phyloP scores from a whole-genome alignment of 352 stramenopile genomes.

The Phytopythium litorale region DNA sequence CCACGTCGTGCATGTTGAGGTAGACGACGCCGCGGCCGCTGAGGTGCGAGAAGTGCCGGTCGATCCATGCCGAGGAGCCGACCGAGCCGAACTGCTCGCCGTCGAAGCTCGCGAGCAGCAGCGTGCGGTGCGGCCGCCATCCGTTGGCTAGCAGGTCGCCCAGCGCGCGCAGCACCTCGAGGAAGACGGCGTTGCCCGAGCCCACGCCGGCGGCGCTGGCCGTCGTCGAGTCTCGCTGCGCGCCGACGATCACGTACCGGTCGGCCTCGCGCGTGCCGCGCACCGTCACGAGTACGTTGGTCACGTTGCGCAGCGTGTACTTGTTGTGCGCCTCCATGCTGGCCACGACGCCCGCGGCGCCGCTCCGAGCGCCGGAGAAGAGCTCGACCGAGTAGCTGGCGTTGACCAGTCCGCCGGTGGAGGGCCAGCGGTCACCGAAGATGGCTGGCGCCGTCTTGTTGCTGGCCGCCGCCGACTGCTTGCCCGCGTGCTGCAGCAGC shows the following conservation, averaged over 20 bases:
- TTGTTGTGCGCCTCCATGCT: conserved; percentile 64
- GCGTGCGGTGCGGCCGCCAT: conserved; percentile 73
- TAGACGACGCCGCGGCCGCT: conserved; percentile 66
- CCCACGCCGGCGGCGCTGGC: conserved; percentile 63
- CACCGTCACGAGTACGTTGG: conserved; percentile 76
- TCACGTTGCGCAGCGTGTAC: conserved; percentile 68
- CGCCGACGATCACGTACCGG: conserved; percentile 73
- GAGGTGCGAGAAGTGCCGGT: conserved; percentile 66
- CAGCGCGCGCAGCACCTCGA: conserved; percentile 61
- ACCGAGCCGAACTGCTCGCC: conserved; percentile 78
- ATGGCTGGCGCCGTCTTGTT: conserved; percentile 34
- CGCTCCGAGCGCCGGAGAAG: neutral
- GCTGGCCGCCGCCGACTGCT: conserved; percentile 7
- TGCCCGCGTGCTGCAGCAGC: conserved; percentile 31
- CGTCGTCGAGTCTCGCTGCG: conserved; percentile 63
- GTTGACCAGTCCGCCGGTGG: conserved; percentile 21
- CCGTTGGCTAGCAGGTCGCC: conserved; percentile 58
- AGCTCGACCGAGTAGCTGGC: conserved; percentile 18
- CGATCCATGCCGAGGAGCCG: conserved; percentile 81
- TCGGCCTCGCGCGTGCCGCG: conserved; percentile 67
- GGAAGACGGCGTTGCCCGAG: conserved; percentile 75
- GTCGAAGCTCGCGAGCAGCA: conserved; percentile 75
- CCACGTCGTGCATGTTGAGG: conserved; percentile 67
- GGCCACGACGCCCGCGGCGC: conserved; percentile 12
- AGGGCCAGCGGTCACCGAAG: conserved; percentile 31